Percentiles rank a stretch among this genome's conserved stretches.
Conservation (phyloP, 345 rosid genomes). For the Citrus glauca region DNA sequence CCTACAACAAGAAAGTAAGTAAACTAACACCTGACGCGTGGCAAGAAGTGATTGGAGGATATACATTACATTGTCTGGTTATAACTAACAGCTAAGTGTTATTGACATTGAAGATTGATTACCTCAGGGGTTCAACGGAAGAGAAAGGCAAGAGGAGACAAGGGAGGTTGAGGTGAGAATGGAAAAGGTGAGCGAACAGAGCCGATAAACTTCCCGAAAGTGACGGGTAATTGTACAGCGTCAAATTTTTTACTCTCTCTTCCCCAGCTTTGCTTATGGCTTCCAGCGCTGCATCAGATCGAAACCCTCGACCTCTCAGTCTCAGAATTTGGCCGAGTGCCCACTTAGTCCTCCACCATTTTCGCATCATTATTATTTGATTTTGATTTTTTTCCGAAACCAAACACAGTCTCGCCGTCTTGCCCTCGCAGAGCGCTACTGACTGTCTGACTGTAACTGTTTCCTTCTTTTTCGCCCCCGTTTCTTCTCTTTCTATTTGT, state of each 20-base stretch:
- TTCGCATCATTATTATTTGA: background rate
- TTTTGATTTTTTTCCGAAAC: background rate
- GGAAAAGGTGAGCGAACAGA: slow-evolving; percentile 75
- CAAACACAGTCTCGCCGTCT: background rate
- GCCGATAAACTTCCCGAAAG: slow-evolving; percentile 85
- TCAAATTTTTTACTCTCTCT: slow-evolving; percentile 51
- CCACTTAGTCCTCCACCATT: slow-evolving; percentile 1
- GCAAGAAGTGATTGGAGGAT: background rate
- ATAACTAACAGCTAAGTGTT: background rate
- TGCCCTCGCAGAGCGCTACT: background rate
- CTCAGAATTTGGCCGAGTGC: background rate
- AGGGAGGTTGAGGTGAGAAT: slow-evolving; percentile 55
- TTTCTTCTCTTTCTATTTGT: background rate
- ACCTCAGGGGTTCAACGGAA: slow-evolving; percentile 65
- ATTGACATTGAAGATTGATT: background rate
- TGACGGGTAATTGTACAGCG: slow-evolving; percentile 81
- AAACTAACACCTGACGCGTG: background rate
- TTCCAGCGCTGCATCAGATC: slow-evolving; percentile 82
- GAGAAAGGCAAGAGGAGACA: slow-evolving; percentile 80
- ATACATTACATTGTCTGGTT: too few species aligned
- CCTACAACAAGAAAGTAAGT: slow-evolving; percentile 24
- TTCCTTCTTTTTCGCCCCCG: background rate
- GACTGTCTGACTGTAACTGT: background rate
- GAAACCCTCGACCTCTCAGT: slow-evolving; percentile 31
- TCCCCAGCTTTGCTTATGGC: slow-evolving; percentile 55